Conservation (phyloP, 2,329 filamentous ascomycete genomes). For the Paraphoma sp. region DNA sequence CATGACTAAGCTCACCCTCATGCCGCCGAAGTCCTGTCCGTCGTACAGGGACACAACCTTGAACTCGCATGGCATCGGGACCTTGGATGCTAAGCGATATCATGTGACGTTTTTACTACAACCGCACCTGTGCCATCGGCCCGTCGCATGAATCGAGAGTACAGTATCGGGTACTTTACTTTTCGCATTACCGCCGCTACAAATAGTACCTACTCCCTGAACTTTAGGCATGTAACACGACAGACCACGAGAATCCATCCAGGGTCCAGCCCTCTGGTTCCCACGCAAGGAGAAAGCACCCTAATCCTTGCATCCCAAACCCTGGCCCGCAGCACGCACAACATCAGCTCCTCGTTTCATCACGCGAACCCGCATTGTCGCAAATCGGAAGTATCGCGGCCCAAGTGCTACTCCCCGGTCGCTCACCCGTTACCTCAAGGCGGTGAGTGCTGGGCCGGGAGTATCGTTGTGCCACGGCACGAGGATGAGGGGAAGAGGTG, state of each 20-base stretch:
- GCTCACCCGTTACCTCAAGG: background rate
- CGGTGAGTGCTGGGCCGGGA: background rate
- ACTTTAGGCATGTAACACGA: background rate
- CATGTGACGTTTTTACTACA: background rate
- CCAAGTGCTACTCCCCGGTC: conserved; percentile 10
- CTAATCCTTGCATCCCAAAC: background rate
- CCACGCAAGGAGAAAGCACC: background rate
- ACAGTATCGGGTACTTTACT: background rate
- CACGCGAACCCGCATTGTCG: background rate
- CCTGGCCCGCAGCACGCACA: background rate
- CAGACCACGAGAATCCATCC: background rate
- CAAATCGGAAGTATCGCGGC: conserved; percentile 12
- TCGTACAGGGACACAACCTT: background rate
- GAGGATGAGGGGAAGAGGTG: background rate
- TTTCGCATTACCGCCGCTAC: too few species aligned
- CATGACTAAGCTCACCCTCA: conserved; percentile 11
- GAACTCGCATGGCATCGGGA: background rate
- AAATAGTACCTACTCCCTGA: too few species aligned
- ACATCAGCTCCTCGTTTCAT: background rate
- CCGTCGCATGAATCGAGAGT: background rate
- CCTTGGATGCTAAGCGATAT: background rate
- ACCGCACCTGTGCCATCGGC: too few species aligned
- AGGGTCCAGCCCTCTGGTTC: background rate
- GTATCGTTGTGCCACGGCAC: background rate
- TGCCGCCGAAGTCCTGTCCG: background rate